These are phyloP conservation scores for Kondoa subrosea DNA, from an alignment of 768 basidiomycete species.

Conservation along the genomic window DNA sequence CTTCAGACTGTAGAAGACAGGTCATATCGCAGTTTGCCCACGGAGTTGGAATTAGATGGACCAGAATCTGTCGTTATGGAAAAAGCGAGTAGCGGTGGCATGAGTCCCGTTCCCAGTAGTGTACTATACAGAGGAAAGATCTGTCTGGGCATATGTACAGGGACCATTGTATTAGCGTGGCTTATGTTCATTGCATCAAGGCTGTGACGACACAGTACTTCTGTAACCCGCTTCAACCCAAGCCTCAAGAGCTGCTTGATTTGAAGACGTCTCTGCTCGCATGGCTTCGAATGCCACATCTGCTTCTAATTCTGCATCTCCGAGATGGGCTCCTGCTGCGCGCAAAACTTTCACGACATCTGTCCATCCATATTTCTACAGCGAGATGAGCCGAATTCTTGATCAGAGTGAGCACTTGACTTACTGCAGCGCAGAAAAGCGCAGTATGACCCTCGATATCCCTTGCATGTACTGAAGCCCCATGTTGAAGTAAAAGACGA, in stretches of 20 bases:
- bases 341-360: slow-evolving; percentile 22
- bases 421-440: slow-evolving; percentile 22
- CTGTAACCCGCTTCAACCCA: background rate
- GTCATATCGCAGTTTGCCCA: background rate
- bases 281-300: background rate
- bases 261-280: background rate
- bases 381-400: slow-evolving; percentile 10
- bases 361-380: slow-evolving; percentile 7
- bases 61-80: background rate
- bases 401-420: background rate
- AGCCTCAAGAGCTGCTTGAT: background rate
- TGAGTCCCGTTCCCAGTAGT: background rate
- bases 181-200: background rate
- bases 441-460: slow-evolving; percentile 28
- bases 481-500: slow-evolving; percentile 26
- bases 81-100: background rate
- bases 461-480: slow-evolving; percentile 29
- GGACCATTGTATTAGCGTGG: background rate
- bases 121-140: background rate
- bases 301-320: slow-evolving; percentile 21
- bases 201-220: background rate
- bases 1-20: background rate
- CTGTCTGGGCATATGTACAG: background rate
- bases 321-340: slow-evolving; percentile 27
- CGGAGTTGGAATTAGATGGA: background rate